These are phyloP conservation scores for Trametes pubescens DNA, from an alignment of 1,284 basidiomycete species.

Conservation along the genomic window DNA sequence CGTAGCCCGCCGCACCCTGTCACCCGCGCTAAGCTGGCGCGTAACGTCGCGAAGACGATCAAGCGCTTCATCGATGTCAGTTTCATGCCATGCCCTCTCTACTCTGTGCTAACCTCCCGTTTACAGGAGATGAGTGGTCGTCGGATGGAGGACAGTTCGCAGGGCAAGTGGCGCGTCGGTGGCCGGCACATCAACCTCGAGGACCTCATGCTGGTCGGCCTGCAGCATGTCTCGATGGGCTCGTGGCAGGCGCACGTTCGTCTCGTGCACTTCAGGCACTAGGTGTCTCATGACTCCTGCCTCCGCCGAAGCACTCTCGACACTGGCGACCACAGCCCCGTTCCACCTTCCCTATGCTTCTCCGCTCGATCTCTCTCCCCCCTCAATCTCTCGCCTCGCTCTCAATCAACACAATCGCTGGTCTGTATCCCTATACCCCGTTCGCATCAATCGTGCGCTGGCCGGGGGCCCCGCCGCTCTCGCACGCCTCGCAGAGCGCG, in stretches of 20 bases:
- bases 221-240: conserved; percentile 82
- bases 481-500: background rate
- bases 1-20: conserved; percentile 76
- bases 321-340: background rate
- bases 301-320: background rate
- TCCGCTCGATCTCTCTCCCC: background rate
- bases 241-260: conserved; percentile 81
- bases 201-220: conserved; percentile 72
- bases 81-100: background rate
- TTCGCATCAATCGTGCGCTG: background rate
- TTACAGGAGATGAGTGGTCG: conserved; percentile 56
- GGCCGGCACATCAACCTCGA: conserved; percentile 61
- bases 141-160: conserved; percentile 51
- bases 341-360: background rate
- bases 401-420: background rate
- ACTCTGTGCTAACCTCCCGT: conserved; percentile 5
- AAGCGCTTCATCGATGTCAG: conserved; percentile 48
- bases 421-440: background rate
- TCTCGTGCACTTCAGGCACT: conserved; percentile 43
- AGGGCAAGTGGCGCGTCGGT: conserved; percentile 65
- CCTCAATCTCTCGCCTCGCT: background rate
- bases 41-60: conserved; percentile 49
- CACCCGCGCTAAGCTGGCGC: conserved; percentile 50
- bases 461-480: background rate
- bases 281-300: background rate